Evolutionary conservation across 352 stramenopile species (phyloP).

Genomic region (Phytophthora parvispora): DNA sequence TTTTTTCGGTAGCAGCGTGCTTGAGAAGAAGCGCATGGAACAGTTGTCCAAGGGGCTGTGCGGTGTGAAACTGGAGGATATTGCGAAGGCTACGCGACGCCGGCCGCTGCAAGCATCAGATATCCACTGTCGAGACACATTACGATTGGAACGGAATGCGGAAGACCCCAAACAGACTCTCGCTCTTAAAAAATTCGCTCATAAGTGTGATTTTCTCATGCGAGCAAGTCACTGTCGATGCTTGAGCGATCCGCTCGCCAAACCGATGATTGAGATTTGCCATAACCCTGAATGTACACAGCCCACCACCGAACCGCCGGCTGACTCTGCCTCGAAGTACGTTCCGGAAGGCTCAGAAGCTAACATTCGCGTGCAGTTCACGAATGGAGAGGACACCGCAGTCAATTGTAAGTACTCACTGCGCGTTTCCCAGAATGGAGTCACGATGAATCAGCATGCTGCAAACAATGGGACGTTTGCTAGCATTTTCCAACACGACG

Average conservation of each 20-base stretch:
- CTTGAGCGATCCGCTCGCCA: slow-evolving; percentile 57
- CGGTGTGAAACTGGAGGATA: slow-evolving; percentile 73
- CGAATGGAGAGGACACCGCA: slow-evolving; percentile 33
- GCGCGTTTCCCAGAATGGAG: slow-evolving; percentile 32
- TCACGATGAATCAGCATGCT: slow-evolving; percentile 27
- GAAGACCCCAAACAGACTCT: slow-evolving; percentile 43
- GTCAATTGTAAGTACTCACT: slow-evolving; percentile 55
- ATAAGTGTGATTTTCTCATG: slow-evolving; percentile 89
- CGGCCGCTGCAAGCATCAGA: slow-evolving; percentile 42
- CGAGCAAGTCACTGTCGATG: slow-evolving; percentile 72
- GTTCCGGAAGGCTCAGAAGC: slow-evolving; percentile 26
- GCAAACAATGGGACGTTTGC: slow-evolving; percentile 39
- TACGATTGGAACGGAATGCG: slow-evolving; percentile 61
- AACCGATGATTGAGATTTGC: slow-evolving; percentile 58
- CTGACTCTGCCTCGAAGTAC: not conserved
- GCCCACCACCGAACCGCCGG: not conserved
- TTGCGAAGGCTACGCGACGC: slow-evolving; percentile 51
- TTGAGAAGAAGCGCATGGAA: slow-evolving; percentile 82
- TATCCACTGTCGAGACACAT: slow-evolving; percentile 72
- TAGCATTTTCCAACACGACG: slow-evolving; percentile 75
- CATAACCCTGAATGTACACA: slow-evolving; percentile 24
- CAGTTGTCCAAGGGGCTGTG: slow-evolving; percentile 74
- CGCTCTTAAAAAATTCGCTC: slow-evolving; percentile 56
- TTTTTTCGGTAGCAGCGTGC: slow-evolving; percentile 72
- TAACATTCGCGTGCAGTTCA: slow-evolving; percentile 53